Base-by-base conservation (phyloP, 2,329 filamentous ascomycete species). In the Phaeosphaeriaceae sp. region DNA sequence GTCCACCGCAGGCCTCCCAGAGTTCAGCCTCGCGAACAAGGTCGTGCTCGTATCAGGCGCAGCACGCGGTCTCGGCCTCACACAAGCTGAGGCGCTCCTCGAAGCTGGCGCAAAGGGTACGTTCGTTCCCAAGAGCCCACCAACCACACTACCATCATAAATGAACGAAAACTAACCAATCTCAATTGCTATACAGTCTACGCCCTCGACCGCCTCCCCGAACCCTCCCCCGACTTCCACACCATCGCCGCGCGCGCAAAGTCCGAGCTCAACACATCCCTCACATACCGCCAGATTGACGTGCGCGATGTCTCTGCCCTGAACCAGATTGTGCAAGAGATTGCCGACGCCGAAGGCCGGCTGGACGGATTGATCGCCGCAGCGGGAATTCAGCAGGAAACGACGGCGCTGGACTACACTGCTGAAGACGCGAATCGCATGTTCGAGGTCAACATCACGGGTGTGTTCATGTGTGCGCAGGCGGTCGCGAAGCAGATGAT, bases 361-460 rank as follows among this genome's bases (percentile, higher is more conserved):
- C 79, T 97, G 60, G 92, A 96, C 72, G 93, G 93, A 0, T 80
- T 96, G 54, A 87, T 97, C 48, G 88, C 89, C 0, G 88, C 88
- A 0, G 89, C 89, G 0, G 89, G 88, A 1, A 91, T 92, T 68
- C 91, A 96, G 79, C 90, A 96, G 77, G 92, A 96, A 79, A 92
- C 88, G 0, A 80, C 91, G 0, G 92, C 93, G 1, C 82, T 97
- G 54, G 92, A 96, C 49, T 96, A 96, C 74, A 82, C 82, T 1
- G 80, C 83, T 52, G 83, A 86, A 70, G 86, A 88, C 65, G 82
- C 84, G 54, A 87, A 88, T 66, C 82, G 79, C 56, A 88, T 89
- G 85, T 84, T 88, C 60, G 84, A 86, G 65, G 79, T 87, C 62
- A 87, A 87, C 66, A 80, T 88, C 50, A 88, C 85, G 0, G 86